phyloP scores from a whole-genome alignment of 768 basidiomycete species.

The Tylopilus subfusipes region DNA sequence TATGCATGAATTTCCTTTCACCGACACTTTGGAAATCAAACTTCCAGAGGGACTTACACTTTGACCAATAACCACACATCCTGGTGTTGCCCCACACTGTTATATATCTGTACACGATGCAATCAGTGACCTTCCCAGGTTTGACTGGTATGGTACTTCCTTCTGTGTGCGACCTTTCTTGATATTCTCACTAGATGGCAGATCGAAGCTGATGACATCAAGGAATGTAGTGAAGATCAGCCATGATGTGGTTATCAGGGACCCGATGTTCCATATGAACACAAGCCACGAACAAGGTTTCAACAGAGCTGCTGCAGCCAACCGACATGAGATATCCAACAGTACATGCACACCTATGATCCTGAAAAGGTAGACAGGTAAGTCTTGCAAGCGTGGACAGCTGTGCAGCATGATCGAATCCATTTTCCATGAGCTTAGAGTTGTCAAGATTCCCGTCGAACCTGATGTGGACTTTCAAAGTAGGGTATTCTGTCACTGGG shows the following conservation, averaged over 20 bases:
- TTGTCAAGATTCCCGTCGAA: slow-evolving; percentile 55
- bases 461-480: slow-evolving; percentile 66
- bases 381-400: slow-evolving; percentile 15
- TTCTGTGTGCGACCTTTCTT: not conserved
- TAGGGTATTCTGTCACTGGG: slow-evolving; percentile 26
- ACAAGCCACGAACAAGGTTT: slow-evolving; percentile 35
- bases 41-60: slow-evolving; percentile 40
- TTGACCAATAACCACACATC: slow-evolving; percentile 41
- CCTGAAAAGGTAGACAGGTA: slow-evolving; percentile 56
- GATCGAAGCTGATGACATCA: slow-evolving; percentile 22
- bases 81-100: slow-evolving; percentile 54
- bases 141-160: slow-evolving; percentile 57
- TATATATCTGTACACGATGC: slow-evolving; percentile 67
- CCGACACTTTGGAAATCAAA: slow-evolving; percentile 48
- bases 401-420: not conserved
- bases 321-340: slow-evolving; percentile 56
- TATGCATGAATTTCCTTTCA: slow-evolving; percentile 39
- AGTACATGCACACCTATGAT: slow-evolving; percentile 56
- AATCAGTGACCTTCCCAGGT: slow-evolving; percentile 66
- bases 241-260: slow-evolving; percentile 33
- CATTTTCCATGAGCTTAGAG: slow-evolving; percentile 34
- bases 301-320: slow-evolving; percentile 47
- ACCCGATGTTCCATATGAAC: slow-evolving; percentile 30
- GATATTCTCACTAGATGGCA: slow-evolving; percentile 5
- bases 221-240: slow-evolving; percentile 37